Evolutionary conservation across 257 asterid species (phyloP), one percentile per base, ranked within the genome.

Genomic region (Solanum dulcamara): DNA sequence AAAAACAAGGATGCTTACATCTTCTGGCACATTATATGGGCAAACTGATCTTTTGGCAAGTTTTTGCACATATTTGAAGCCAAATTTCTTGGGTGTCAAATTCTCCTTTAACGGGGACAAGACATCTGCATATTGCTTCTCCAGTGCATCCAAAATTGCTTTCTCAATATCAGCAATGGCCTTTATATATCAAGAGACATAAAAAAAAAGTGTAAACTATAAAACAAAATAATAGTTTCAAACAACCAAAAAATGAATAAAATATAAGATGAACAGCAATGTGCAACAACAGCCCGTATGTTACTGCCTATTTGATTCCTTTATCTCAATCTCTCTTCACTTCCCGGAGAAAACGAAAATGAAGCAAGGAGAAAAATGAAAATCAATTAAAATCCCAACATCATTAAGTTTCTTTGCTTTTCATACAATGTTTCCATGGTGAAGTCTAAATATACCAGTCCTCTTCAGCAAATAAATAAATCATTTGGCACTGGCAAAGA

Each of bases 131-230:
- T 91, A 91, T 48, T 91, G 93, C 89, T 86, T 91, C 81, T 91
- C 93, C 6, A 91, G 82, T 79, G 93, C 88, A 44, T 91, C 93
- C 62, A 91, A 84, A 62, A 87, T 88, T 55, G 93, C 93, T 85
- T 91, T 91, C 89, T 91, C 93, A 42, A 88, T 50, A 90, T 91
- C 93, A 24, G 92, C 93, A 84, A 91, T 89, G 87, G 92, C 93
- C 93, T 91, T 64, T 66, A 48, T 79, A 48, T 66, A 79, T 28
- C 26, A 79, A 50, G 66, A 48, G 42, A 28, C 28, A 28, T 26
- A 30, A 30, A 50, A 18, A 50, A 18, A 12, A 48, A 15, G 4
- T 48, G 30, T 79, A 38, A 79, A 79, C 44, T 46, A 46, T 32
- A 71, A 81, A 37, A 15, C 72, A 26, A 57, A 37, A 17, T n/a